Percentiles rank a stretch among this genome's conserved stretches.
Conservation (phyloP, 441 rosid species). For the Erodium trifolium region DNA sequence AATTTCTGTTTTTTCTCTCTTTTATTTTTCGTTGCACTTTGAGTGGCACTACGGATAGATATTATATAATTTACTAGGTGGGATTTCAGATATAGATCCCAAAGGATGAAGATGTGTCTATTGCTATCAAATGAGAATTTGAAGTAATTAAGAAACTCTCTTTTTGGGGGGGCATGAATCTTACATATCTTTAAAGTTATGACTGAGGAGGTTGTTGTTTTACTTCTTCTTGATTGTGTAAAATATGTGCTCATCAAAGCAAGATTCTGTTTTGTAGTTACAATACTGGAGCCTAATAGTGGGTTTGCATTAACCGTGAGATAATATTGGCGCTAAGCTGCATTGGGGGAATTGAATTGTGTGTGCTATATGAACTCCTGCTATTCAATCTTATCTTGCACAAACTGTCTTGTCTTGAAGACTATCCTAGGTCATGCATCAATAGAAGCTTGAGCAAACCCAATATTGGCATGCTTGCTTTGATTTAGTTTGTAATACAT, state of each 20-base stretch:
- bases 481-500: neutral
- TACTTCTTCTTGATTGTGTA: neutral
- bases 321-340: too few species aligned
- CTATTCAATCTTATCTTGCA: neutral
- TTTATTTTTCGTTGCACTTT: neutral
- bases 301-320: neutral
- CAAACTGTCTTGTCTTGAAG: neutral
- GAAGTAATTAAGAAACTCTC: neutral
- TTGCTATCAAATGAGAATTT: neutral
- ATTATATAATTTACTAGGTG: too few species aligned
- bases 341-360: neutral
- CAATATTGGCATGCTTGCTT: neutral
- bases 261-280: neutral
- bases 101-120: neutral
- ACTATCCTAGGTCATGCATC: neutral
- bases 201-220: neutral
- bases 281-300: neutral
- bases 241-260: neutral
- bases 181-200: neutral
- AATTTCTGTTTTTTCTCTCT: neutral
- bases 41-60: too few species aligned
- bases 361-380: neutral
- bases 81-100: neutral
- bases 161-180: neutral
- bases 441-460: neutral